Conservation (phyloP, 805 yeast species). For the Maudiozyma serrabonitensis region DNA sequence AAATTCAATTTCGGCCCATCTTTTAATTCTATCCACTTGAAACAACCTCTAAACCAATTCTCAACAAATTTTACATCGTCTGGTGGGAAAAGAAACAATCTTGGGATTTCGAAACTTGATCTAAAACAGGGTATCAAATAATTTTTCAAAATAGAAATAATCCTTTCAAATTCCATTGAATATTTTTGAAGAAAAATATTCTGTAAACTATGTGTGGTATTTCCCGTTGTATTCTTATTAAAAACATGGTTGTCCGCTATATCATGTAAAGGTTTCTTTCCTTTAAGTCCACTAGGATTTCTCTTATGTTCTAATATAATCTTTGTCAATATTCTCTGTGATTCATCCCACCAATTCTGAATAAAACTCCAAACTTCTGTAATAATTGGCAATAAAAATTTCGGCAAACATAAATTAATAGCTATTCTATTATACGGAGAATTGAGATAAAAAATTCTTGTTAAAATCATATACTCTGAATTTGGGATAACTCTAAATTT, state of each 20-base stretch:
- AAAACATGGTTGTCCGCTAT: neutral
- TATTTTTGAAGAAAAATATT: constrained; percentile 9
- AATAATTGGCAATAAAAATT: constrained; percentile 20
- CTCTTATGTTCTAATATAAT: constrained; percentile 1
- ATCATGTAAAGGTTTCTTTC: neutral
- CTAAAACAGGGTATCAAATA: constrained; percentile 25
- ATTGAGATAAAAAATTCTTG: constrained; percentile 26
- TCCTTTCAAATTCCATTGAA: constrained; percentile 18
- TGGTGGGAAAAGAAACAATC: constrained; percentile 29
- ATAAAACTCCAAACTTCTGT: constrained; percentile 29
- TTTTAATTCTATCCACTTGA: constrained; percentile 35
- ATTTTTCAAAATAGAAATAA: constrained; percentile 19
- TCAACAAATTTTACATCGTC: constrained; percentile 21
- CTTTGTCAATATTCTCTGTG: constrained; percentile 14
- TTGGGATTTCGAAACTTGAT: constrained; percentile 28
- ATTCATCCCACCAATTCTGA: constrained; percentile 21
- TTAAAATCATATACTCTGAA: constrained; percentile 26
- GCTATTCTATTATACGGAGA: constrained; percentile 23
- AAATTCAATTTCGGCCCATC: constrained; percentile 31
- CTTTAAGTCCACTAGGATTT: neutral
- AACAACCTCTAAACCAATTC: constrained; percentile 33
- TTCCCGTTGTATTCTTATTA: too few relatives aligned
- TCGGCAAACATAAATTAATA: constrained; percentile 27
- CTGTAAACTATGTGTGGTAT: neutral
- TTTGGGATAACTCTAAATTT: constrained; percentile 24